Base-by-base conservation (phyloP, 331 rosid genomes). In the Acacia concinna region DNA sequence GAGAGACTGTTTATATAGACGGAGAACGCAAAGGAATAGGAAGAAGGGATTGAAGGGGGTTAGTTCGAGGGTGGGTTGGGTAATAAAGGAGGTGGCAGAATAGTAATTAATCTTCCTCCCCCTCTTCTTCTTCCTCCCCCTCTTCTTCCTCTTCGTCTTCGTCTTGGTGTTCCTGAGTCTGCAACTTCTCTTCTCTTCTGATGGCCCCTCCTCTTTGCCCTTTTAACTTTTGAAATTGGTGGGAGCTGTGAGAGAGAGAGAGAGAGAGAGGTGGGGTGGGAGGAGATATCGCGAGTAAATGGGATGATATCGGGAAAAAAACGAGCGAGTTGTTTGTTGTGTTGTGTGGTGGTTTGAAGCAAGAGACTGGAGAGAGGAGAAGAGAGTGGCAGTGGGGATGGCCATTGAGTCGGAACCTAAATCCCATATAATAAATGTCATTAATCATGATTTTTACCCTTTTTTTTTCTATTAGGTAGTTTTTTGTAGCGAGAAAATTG, bases 51-150 rank as follows among this genome's bases (percentile, higher is more conserved):
- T 52, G 5, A 3, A 6, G 28, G 68, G 46, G 80, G 49, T 15
- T 62, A 6, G 23, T 77, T 52, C 46, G 80, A 35, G 38, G 75
- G 86, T 21, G 69, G 80, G 49, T 52, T 8, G 54, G 75, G 86
- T 28, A 82, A 66, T 82, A 84, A 82, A 86, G 81, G 84, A 34
- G 18, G 71, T 77, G 86, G 91, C 76, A 86, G 54, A 83, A 79
- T 76, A 51, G 93, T 89, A 89, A 89, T 91, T 83, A 74, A 78
- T 54, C 11, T n/a, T 8, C 25, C n/a, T 7, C 0, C 20, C 51
- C 1, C 8, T 47, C 46, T 21, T 30, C 59, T 15, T 31, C 31
- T 6, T 27, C 40, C 1, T 38, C 56, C 13, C 14, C 71, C 5
- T 46, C 32, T 0, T 1, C 28, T 7, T 51, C 35, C 0, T 28